Percentiles rank a stretch among this genome's conserved stretches.
phyloP scores from a whole-genome alignment of 2,329 filamentous ascomycete genomes.

The Fusarium euwallaceae region DNA sequence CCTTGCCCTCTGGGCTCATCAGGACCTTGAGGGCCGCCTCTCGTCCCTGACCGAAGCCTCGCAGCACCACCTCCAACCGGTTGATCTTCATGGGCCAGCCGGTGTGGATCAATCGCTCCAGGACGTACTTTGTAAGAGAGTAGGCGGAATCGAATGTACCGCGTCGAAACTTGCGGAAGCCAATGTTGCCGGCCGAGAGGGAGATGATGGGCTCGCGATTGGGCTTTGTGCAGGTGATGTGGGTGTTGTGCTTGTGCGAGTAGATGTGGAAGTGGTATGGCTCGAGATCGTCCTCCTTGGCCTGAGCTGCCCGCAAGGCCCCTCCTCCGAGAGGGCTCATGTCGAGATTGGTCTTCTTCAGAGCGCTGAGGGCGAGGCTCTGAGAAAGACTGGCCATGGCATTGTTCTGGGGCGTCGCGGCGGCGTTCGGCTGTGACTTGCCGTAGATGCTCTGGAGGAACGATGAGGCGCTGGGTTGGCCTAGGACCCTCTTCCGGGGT shows the following conservation, averaged over 20 bases:
- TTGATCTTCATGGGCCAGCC: conserved; percentile 82
- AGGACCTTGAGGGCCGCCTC: conserved; percentile 93
- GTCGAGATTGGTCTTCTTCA: conserved; percentile 52
- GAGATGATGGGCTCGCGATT: conserved; percentile 84
- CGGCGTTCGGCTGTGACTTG: conserved; percentile 33
- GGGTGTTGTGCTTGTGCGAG: conserved; percentile 92
- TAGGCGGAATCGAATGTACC: conserved; percentile 92
- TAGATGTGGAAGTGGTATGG: conserved; percentile 91
- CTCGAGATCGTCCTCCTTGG: conserved; percentile 60
- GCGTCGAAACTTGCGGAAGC: conserved; percentile 86
- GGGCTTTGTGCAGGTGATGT: conserved; percentile 89
- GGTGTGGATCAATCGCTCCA: conserved; percentile 86
- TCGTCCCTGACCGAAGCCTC: conserved; percentile 88
- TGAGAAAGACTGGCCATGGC: conserved; percentile 53
- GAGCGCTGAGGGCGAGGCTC: conserved; percentile 56
- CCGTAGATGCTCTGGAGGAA: conserved; percentile 54
- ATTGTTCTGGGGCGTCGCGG: conserved; percentile 41
- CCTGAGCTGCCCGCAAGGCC: conserved; percentile 35
- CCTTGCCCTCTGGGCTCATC: conserved; percentile 84
- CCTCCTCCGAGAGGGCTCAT: conserved; percentile 49
- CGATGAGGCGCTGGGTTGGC: conserved; percentile 46
- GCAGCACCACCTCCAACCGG: conserved; percentile 82
- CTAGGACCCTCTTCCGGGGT: conserved; percentile 36
- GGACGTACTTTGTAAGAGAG: conserved; percentile 86
- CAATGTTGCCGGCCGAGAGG: conserved; percentile 86